phyloP scores from a whole-genome alignment of 768 basidiomycete species.

The Mycena amicta region DNA sequence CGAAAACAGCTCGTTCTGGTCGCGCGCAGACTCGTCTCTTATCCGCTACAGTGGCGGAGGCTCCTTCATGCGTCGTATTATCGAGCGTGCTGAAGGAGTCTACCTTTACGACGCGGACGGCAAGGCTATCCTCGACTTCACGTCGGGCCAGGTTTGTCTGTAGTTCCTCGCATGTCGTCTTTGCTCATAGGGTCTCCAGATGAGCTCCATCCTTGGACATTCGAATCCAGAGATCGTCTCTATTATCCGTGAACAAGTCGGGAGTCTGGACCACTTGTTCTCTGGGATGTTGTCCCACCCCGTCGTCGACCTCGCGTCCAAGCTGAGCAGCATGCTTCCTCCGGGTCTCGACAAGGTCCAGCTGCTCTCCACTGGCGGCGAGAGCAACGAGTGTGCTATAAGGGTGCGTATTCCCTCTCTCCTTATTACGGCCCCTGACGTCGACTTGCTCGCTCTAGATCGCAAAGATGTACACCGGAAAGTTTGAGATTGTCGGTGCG shows the following conservation, averaged over 20 bases:
- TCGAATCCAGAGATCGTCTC: conserved; percentile 23
- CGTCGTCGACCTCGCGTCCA: conserved; percentile 20
- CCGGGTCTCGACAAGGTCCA: conserved; percentile 27
- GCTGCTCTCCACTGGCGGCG: conserved; percentile 19
- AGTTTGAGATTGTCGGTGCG: conserved; percentile 27
- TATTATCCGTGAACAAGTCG: conserved; percentile 14
- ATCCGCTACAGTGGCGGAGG: conserved; percentile 23
- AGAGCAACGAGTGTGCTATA: conserved; percentile 24
- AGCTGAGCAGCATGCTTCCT: conserved; percentile 18
- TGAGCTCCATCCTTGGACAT: conserved; percentile 25
- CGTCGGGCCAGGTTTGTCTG: conserved; percentile 17
- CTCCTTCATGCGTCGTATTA: conserved; percentile 21
- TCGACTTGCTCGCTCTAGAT: conserved; percentile 13
- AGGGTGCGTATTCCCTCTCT: conserved; percentile 5
- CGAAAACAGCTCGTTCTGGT: conserved; percentile 19
- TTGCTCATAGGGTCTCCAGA: conserved; percentile 5
- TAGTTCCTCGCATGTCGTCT: not conserved
- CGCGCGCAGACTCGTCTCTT: conserved; percentile 19
- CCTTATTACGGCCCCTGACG: not conserved
- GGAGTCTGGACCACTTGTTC: conserved; percentile 22
- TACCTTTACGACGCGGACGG: conserved; percentile 25
- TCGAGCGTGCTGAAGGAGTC: conserved; percentile 21
- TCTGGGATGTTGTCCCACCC: conserved; percentile 24
- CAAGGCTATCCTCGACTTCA: conserved; percentile 23
- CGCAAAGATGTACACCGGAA: conserved; percentile 25